These are phyloP conservation scores for Thalassiosira oceanica DNA, from an alignment of 352 stramenopile species.

Conservation along the genomic window DNA sequence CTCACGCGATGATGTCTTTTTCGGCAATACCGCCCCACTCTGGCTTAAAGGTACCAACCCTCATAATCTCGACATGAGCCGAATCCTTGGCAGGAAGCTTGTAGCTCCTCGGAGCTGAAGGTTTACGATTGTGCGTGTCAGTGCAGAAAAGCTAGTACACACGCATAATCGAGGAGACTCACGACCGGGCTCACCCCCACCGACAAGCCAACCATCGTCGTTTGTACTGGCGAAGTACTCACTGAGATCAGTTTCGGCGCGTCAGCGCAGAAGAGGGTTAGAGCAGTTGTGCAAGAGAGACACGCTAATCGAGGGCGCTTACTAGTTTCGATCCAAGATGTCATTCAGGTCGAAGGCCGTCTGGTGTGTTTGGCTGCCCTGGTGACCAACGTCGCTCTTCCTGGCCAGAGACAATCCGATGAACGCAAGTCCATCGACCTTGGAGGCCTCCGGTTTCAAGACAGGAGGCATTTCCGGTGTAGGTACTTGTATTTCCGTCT, in stretches of 20 bases:
- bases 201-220: conserved; percentile 79
- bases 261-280: no score
- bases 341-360: conserved; percentile 76
- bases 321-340: conserved; percentile 70
- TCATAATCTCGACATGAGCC: conserved; percentile 79
- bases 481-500: no score
- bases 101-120: conserved; percentile 63
- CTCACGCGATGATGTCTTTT: conserved; percentile 66
- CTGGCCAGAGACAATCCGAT: conserved; percentile 71
- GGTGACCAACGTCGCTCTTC: conserved; percentile 52
- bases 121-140: no score
- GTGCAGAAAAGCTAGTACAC: no score
- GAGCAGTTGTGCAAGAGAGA: no score
- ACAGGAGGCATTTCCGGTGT: no score
- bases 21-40: conserved; percentile 68
- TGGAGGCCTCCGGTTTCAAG: conserved; percentile 65
- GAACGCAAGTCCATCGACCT: conserved; percentile 79
- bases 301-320: no score
- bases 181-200: no score
- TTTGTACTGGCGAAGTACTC: conserved; percentile 71
- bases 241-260: no score
- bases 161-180: no score
- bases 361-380: conserved; percentile 70
- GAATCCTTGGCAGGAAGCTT: conserved; percentile 78
- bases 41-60: conserved; percentile 73